Conservation (phyloP, 108 stramenopile genomes). For the Chaetoceros muelleri region DNA sequence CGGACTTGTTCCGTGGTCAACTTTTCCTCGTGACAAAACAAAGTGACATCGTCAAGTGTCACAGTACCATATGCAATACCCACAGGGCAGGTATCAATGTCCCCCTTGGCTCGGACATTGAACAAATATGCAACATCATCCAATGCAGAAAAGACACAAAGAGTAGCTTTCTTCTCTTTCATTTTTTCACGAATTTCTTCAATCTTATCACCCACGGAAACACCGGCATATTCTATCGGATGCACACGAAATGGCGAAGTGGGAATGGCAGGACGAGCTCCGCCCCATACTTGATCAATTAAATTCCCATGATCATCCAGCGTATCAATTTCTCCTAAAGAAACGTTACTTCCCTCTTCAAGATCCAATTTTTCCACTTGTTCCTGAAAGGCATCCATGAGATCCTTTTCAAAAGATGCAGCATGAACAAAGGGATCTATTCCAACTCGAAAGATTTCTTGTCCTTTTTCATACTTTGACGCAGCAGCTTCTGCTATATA, state of each 20-base stretch:
- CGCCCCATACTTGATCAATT: conserved; percentile 86
- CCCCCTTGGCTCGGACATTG: conserved; percentile 86
- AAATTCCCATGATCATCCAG: conserved; percentile 51
- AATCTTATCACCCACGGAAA: conserved; percentile 71
- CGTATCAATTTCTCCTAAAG: conserved; percentile 48
- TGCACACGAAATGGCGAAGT: conserved; percentile 79
- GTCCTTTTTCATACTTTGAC: conserved; percentile 17
- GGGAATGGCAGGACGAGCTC: conserved; percentile 65
- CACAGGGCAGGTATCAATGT: conserved; percentile 83
- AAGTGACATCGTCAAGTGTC: conserved; percentile 40
- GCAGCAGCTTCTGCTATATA: conserved; percentile 42
- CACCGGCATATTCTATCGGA: conserved; percentile 84
- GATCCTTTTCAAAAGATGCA: conserved; percentile 65
- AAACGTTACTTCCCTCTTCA: conserved; percentile 13
- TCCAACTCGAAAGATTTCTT: conserved; percentile 37
- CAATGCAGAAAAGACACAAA: conserved; percentile 80
- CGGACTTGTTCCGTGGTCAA: conserved; percentile 35
- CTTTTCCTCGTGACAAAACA: conserved; percentile 71
- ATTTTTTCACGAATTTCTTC: conserved; percentile 54
- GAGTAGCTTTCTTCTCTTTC: conserved; percentile 57
- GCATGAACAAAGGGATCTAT: conserved; percentile 76
- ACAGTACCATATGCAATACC: conserved; percentile 89
- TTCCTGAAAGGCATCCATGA: conserved; percentile 46
- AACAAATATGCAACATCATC: conserved; percentile 96
- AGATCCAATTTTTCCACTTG: conserved; percentile 28